Evolutionary conservation across 139 green algal species (phyloP).

Genomic region (Chloropicon primus): DNA sequence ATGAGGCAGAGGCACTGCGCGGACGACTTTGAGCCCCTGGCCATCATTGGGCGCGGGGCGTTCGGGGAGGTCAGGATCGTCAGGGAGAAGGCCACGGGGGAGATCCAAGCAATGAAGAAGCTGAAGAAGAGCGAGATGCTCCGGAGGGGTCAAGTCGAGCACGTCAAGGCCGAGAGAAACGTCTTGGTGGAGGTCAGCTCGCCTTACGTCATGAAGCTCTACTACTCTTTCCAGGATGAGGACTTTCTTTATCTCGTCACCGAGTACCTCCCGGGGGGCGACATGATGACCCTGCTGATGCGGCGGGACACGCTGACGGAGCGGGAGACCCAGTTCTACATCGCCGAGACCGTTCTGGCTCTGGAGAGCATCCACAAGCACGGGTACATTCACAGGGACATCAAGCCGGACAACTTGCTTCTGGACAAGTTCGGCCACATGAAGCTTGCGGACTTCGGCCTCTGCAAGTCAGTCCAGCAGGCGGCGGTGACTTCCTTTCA

Average conservation of each 20-base stretch:
- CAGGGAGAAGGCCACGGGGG: conserved; percentile 53
- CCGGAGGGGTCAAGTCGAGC: conserved; percentile 79
- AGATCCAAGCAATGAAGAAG: conserved; percentile 95
- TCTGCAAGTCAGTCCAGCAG: conserved; percentile 22
- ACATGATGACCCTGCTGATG: conserved; percentile 98
- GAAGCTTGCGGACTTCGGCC: conserved; percentile 32
- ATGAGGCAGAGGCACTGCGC: conserved; percentile 54
- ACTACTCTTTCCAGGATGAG: conserved; percentile 90
- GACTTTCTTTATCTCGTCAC: conserved; percentile 95
- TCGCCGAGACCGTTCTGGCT: conserved; percentile 72
- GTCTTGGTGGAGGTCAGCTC: conserved; percentile 82
- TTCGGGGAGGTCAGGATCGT: conserved; percentile 92
- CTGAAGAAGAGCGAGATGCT: conserved; percentile 94
- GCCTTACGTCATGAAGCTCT: conserved; percentile 79
- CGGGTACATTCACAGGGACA: conserved; percentile 92
- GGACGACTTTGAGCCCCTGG: conserved; percentile 88
- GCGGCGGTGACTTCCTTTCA: background rate
- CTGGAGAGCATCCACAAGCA: conserved; percentile 76
- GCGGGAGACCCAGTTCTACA: conserved; percentile 77
- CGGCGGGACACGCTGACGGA: conserved; percentile 85
- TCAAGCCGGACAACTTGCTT: conserved; percentile 97
- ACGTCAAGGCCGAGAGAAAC: conserved; percentile 91
- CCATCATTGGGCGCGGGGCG: conserved; percentile 86
- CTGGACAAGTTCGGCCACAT: conserved; percentile 25
- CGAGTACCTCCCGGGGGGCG: conserved; percentile 92